Evolutionary conservation across 345 rosid species (phyloP).

Genomic region (Eucalyptus sp.): DNA sequence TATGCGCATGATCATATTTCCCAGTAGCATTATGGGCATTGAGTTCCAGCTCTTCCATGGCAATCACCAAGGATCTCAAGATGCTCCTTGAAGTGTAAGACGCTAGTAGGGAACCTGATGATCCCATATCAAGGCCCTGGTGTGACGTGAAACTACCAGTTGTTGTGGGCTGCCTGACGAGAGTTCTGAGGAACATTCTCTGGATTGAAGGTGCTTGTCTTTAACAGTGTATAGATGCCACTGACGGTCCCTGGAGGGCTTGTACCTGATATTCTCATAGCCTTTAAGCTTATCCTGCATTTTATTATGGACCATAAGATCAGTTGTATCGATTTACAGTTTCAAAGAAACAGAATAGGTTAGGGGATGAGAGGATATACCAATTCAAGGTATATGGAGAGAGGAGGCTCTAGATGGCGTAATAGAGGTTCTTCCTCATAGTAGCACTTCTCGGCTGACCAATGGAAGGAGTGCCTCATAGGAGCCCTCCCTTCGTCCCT

Average conservation of each 20-base stretch:
- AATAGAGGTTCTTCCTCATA: slow-evolving; percentile 91
- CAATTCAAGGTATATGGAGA: slow-evolving; percentile 93
- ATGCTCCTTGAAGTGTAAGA: slow-evolving; percentile 79
- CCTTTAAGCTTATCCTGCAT: slow-evolving; percentile 94
- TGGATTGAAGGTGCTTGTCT: slow-evolving; percentile 67
- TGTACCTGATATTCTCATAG: slow-evolving; percentile 57
- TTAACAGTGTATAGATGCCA: slow-evolving; percentile 89
- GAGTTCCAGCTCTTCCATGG: slow-evolving; percentile 98
- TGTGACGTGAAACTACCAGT: slow-evolving; percentile 40
- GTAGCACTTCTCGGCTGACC: slow-evolving; percentile 69
- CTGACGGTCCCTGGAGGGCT: slow-evolving; percentile 79
- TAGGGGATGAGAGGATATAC: slow-evolving; percentile 21
- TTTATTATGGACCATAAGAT: neutral
- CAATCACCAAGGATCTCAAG: slow-evolving; percentile 75
- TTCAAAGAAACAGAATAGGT: neutral
- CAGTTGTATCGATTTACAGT: neutral
- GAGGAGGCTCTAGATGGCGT: slow-evolving; percentile 97
- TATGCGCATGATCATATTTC: slow-evolving; percentile 84
- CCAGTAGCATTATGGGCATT: slow-evolving; percentile 72
- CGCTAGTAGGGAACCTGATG: slow-evolving; percentile 25
- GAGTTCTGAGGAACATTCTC: slow-evolving; percentile 97
- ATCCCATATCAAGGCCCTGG: slow-evolving; percentile 44
- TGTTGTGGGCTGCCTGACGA: slow-evolving; percentile 75
- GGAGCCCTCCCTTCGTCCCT: slow-evolving; percentile 99
- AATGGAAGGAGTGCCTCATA: slow-evolving; percentile 96